Base-by-base conservation (phyloP, 2,329 filamentous ascomycete genomes). In the Claviceps pusilla region DNA sequence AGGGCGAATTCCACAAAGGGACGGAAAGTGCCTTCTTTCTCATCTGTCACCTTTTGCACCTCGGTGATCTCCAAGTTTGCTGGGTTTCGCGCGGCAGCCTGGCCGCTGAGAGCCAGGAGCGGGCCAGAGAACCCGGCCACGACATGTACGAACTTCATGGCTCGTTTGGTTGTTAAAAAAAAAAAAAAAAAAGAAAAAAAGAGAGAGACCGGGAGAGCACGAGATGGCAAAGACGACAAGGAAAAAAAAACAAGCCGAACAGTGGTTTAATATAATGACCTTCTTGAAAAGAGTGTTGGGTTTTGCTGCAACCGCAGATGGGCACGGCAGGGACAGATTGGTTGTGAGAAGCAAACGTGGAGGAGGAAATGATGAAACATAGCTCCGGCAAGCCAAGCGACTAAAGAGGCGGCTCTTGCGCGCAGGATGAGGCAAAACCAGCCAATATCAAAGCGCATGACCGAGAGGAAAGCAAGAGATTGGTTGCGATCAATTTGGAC, bases 1-100 rank as follows among this genome's bases (percentile, higher is more conserved):
- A 55, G 31, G 11, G 35, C 1, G 50, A 52, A 55, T 10, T 55
- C 50, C 28, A 55, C 45, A 43, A 55, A 48, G 4, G 49, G 54
- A n/a, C 51, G 37, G 24, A 54, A 56, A 33, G 24, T 24, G 16
- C 50, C 50, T 29, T 51, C 39, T 3, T 2, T 0, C 3, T 39
- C 12, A 16, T 43, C 50, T 11, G 37, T 53, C 9, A 37, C 31
- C 42, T 53, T 53, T 28, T n/a, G 14, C 2, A 46, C 9, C 42
- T 37, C 28, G 19, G 29, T 53, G 31, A 48, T 31, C 51, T 48
- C 51, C 51, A 47, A 28, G 6, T 41, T 16, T 4, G 31, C n/a
- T 6, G 28, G 19, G 14, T 47, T 39, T 28, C 28, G 1, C 7
- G 51, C 51, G n/a, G 29, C 12, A n/a, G 16, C 51, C 19, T 46